Evolutionary conservation across 805 yeast genomes (phyloP), one percentile per base, ranked within the genome.

Genomic region (Metschnikowia colocasiae): DNA sequence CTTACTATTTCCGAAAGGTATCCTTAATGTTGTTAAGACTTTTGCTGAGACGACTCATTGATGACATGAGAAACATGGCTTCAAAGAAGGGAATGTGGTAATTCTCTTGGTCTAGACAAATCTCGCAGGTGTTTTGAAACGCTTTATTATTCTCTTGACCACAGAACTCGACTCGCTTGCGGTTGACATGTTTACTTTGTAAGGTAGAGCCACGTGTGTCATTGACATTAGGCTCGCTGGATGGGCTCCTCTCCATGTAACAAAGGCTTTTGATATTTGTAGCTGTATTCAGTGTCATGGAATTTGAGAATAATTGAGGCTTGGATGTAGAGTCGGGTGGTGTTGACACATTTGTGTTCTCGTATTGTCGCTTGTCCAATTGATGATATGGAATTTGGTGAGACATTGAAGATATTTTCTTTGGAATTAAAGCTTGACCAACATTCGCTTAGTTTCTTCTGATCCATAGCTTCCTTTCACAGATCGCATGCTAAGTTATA

Each of bases 381-480:
- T 19, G 8, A 18, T 19, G 13, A 7, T 7, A 10, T 12, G n/a
- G 18, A 3, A 6, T 15, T 22, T 35, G 23, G 38, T 7, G 27
- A 35, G 4, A 22, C 12, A 6, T 6, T 13, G 25, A 20, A 12
- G 4, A 13, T 10, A 12, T 20, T 7, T 13, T 9, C 6, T 22
- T 35, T 35, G 38, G 15, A 8, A 9, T 8, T 22, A 26, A 35
- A 10, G 13, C 38, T 12, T 19, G 38, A 7, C 13, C 27, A 35
- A 35, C 41, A 38, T 37, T 37, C 40, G 22, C 40, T 25, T 37
- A 12, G 40, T 37, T 18, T 37, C 40, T 25, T 37, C 40, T 23
- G 40, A 37, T 23, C 16, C 29, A 26, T 23, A 37, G 9, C 40
- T 26, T 26, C 40, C 40, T 12, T 37, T 37, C 30, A 37, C 22